Evolutionary conservation across 2,329 filamentous ascomycete species (phyloP), one percentile per base, ranked within the genome.

Genomic region (Calonectria pauciramosa): DNA sequence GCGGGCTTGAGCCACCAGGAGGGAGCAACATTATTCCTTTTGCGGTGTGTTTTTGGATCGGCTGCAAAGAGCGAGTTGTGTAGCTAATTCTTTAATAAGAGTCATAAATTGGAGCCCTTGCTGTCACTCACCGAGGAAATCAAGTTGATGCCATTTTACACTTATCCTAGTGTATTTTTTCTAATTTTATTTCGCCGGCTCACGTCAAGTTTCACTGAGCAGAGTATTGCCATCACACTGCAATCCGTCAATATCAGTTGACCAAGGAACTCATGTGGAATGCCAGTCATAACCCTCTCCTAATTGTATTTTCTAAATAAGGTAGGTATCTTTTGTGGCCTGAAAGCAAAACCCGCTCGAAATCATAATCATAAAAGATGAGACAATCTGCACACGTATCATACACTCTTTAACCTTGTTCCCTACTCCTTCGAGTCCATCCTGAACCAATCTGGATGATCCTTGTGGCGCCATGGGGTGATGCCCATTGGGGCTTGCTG

Each of bases 381-480:
- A 23, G 32, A 23, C 56, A 51, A 49, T 63, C 36, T 44, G 36
- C 44, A 70, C 51, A 68, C 59, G 41, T 60, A 64, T 70, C 64
- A 3, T 68, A 73, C 60, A 70, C 30, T 9, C 11, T 23, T 14
- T 11, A 38, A 20, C 54, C 30, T 23, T 23, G 32, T 54, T 38
- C 10, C n/a, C 36, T 41, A 70, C 72, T 60, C 71, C 70, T 83
- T 80, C 63, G 73, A 67, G 69, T 85, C 83, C 76, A 83, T 76
- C 59, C 78, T 83, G 73, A 89, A 87, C 91, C 91, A 93, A 75
- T 91, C 87, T 3, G 92, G 90, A 71, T 93, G 87, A 44, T 93
- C 90, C 70, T 86, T 88, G 26, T 90, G 87, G 63, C 86, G 87
- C 92, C 92, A 93, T 2, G 89, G 88, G 77, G 88, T 90, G 76